Evolutionary conservation across 768 basidiomycete genomes (phyloP).

Genomic region (Symmetrospora coprosmae): DNA sequence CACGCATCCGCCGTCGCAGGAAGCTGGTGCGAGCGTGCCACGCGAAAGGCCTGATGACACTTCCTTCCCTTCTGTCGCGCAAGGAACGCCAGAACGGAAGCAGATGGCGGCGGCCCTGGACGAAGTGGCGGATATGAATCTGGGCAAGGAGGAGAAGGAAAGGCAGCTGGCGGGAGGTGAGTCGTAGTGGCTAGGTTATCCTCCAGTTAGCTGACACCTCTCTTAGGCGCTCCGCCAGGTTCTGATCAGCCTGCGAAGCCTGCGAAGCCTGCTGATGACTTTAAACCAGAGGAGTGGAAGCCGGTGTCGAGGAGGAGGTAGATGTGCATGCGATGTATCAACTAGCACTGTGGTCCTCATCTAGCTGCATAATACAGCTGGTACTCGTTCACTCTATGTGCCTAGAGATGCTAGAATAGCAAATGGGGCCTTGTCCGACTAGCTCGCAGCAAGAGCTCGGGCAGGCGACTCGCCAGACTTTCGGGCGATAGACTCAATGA

Average conservation of each 20-base stretch:
- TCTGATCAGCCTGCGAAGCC: background rate
- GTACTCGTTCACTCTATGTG: no score
- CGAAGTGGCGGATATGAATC: background rate
- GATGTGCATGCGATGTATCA: no score
- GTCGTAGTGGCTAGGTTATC: no score
- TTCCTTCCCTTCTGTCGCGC: conserved; percentile 13
- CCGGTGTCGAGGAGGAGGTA: conserved; percentile 5
- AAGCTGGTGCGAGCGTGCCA: conserved; percentile 11
- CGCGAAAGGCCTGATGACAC: background rate
- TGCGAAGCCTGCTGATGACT: conserved; percentile 1
- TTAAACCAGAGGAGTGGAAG: conserved; percentile 12
- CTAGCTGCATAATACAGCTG: no score
- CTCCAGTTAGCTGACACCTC: background rate
- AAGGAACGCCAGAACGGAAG: conserved; percentile 14
- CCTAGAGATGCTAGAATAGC: no score
- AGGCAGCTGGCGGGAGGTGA: background rate
- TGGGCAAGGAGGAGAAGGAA: conserved; percentile 18
- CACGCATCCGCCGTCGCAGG: conserved; percentile 13
- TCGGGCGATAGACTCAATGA: no score
- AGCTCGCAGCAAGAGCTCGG: no score
- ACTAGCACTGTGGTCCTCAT: no score
- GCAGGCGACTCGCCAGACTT: no score
- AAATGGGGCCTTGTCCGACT: no score
- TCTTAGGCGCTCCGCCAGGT: no score
- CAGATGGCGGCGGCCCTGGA: conserved; percentile 12